Evolutionary conservation across 495 filamentous ascomycete species (phyloP).

Genomic region (Aspergillus saccharolyticus): DNA sequence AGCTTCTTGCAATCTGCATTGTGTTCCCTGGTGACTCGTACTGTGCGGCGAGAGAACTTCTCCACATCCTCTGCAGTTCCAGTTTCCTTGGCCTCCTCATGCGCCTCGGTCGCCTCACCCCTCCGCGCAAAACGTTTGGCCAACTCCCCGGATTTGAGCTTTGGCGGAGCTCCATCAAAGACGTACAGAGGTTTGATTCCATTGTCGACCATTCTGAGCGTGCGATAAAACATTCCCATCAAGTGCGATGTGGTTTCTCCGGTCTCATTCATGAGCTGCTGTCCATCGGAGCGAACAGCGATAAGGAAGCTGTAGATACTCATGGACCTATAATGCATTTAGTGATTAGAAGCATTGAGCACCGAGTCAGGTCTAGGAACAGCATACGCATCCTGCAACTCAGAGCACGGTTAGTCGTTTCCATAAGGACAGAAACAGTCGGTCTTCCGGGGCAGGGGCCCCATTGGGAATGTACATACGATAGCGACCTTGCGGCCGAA

Average conservation of each 20-base stretch:
- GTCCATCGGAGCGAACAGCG: conserved; percentile 91
- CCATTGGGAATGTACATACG: conserved; percentile 47
- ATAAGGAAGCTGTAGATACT: conserved; percentile 98
- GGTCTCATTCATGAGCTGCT: conserved; percentile 88
- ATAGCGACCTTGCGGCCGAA: conserved; percentile 97
- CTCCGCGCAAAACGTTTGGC: conserved; percentile 92
- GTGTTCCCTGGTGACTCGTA: conserved; percentile 92
- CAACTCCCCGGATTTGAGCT: conserved; percentile 92
- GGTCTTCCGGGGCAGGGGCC: neutral
- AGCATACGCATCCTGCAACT: conserved; percentile 75
- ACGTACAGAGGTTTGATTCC: conserved; percentile 98
- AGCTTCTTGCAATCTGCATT: conserved; percentile 90
- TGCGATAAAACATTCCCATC: conserved; percentile 99
- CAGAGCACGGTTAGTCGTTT: conserved; percentile 14
- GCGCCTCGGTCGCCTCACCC: conserved; percentile 76
- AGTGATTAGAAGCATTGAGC: conserved; percentile 7
- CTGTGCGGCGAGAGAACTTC: conserved; percentile 93
- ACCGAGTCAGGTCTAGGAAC: conserved; percentile 3
- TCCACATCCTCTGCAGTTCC: conserved; percentile 95
- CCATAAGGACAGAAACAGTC: neutral
- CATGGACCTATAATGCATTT: conserved; percentile 68
- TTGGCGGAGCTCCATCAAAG: conserved; percentile 94
- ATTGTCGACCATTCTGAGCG: conserved; percentile 94
- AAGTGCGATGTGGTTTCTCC: conserved; percentile 96
- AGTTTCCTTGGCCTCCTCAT: conserved; percentile 94